phyloP scores from a whole-genome alignment of 208 protist species.

The Trichomonas vaginalis region DNA sequence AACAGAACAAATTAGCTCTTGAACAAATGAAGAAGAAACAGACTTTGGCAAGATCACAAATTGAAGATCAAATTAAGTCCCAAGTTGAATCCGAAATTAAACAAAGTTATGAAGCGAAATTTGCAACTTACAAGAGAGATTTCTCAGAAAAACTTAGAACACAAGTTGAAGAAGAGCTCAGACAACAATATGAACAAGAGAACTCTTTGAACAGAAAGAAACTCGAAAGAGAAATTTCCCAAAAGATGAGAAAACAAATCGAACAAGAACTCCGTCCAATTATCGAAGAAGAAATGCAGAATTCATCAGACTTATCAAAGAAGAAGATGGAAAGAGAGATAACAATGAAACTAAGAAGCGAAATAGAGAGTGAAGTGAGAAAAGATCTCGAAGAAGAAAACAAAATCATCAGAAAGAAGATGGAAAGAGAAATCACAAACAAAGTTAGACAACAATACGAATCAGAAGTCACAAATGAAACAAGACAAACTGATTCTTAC shows the following conservation, averaged over 20 bases:
- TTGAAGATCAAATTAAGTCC: background rate
- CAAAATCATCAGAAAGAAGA: background rate
- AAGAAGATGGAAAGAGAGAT: background rate
- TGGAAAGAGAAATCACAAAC: background rate
- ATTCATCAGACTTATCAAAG: too few species aligned
- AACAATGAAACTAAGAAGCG: background rate
- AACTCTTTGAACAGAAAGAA: background rate
- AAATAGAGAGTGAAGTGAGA: background rate
- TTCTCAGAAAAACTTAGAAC: background rate
- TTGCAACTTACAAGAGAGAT: background rate
- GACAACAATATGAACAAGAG: background rate
- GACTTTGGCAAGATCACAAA: background rate
- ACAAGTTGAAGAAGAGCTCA: background rate
- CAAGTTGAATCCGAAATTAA: background rate
- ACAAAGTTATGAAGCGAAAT: too few species aligned
- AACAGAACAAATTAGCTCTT: background rate
- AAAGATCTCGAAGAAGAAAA: too few species aligned
- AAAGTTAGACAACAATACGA: background rate
- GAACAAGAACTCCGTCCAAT: background rate
- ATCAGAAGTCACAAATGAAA: too few species aligned
- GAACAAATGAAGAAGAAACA: background rate
- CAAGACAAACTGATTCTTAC: too few species aligned
- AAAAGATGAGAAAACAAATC: background rate
- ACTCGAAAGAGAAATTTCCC: background rate
- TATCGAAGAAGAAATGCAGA: background rate